Base-by-base conservation (phyloP, 768 basidiomycete species). In the Imleria badia region DNA sequence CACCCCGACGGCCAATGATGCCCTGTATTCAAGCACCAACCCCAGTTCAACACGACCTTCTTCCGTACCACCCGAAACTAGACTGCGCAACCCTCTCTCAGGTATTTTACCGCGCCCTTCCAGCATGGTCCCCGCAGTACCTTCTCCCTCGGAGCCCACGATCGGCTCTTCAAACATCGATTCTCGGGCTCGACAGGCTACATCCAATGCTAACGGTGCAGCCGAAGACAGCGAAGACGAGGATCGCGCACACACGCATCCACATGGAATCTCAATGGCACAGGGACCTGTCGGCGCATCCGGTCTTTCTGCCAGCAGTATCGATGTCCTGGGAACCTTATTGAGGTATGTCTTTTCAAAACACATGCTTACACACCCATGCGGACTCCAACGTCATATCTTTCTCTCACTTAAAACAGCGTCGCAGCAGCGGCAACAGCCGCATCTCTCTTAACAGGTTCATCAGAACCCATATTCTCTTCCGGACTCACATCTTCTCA, bases 371-470 rank as follows among this genome's bases (percentile, higher is more conserved):
- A 23, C 26, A n/a, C 29, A 26, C n/a, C 17, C 30, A 45, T 13
- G 31, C 20, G 15, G 12, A 39, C 22, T 45, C 45, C 20, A 13
- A 52, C 34, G 15, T 23, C 26, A 30, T 47, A 12, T 29, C 31
- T 40, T n/a, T 46, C 50, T 9, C 45, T 11, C 17, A 19, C 31
- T n/a, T 36, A 17, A 19, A 66, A 45, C 58, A 89, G 91, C 61
- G 91, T 93, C 31, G 91, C 91, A 5, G 90, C 91, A n/a, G 89
- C 91, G 11, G 91, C 91, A n/a, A 92, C 91, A 1, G 91, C 91
- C 2, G 89, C 89, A 9, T 93, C 91, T 4, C 78, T 91, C 29
- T 77, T 90, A n/a, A 85, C 86, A 2, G 88, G 88, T 34, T 81
- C 84, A 22, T 82, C 84, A 5, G 81, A 86, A 45, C 79, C 83